A percentile compares a stretch with the other conserved stretches of the same genome.
Evolutionary conservation across 2,329 filamentous ascomycete genomes (phyloP).

Genomic region (Chrysoporthe puriensis): DNA sequence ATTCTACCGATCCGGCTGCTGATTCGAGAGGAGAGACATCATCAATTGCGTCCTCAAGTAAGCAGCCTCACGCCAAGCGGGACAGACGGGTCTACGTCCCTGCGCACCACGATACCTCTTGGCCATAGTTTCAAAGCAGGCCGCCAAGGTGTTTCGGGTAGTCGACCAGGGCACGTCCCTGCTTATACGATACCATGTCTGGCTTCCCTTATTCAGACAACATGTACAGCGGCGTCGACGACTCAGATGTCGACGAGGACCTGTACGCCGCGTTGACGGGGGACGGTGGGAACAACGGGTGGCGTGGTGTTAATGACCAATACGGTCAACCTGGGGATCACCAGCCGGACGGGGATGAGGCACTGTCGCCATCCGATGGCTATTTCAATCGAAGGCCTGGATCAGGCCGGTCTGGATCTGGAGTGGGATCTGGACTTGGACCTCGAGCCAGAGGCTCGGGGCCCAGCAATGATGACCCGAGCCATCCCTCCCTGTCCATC

Average conservation of each 20-base stretch:
- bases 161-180: neutral
- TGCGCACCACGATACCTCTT: conserved; percentile 10
- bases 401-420: conserved; percentile 9
- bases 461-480: conserved; percentile 27
- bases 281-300: conserved; percentile 10
- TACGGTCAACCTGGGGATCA: conserved; percentile 5
- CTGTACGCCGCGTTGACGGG: conserved; percentile 25
- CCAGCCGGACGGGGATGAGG: conserved; percentile 32
- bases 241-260: conserved; percentile 29
- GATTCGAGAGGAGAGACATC: neutral
- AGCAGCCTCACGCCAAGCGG: conserved; percentile 15
- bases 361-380: conserved; percentile 55
- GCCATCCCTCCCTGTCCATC: conserved; percentile 29
- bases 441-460: neutral
- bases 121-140: conserved; percentile 29
- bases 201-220: conserved; percentile 50
- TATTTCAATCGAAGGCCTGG: conserved; percentile 46
- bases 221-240: conserved; percentile 46
- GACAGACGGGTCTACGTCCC: neutral
- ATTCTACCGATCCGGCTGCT: neutral
- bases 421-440: neutral
- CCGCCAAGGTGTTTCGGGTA: conserved; percentile 31
- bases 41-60: conserved; percentile 14
- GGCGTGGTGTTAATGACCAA: neutral
- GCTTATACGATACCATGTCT: conserved; percentile 42